Evolutionary conservation across 768 basidiomycete species (phyloP), one percentile per base, ranked within the genome.

Genomic region (Amanita brunnescens): DNA sequence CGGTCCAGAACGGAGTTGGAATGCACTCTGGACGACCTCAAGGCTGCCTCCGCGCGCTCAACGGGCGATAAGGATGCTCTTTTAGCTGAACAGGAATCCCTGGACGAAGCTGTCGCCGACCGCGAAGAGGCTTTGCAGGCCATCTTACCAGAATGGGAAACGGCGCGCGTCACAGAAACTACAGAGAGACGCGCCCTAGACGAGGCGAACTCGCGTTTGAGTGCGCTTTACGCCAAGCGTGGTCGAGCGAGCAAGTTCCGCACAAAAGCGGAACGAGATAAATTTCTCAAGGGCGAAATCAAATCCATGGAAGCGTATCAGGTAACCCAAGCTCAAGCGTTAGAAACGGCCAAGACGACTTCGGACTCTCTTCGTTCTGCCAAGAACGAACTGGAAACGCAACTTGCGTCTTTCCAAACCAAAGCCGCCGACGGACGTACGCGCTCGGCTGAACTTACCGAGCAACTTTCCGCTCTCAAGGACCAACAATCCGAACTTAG

Each of bases 241-340:
- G 93, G 93, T 2, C 85, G 96, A 18, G 74, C 85, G 34, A 80
- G 82, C 46, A 88, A 87, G 59, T 99, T 96, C 70, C 71, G 81
- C 18, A 89, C 87, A 12, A 84, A 83, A 60, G 73, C 76, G 0
- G 91, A 94, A 59, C 81, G 96, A 6, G 95, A 99, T 62, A 70
- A 74, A 18, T 97, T 79, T 61, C 75, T 99, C 38, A 73, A 70
- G n/a, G 75, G 76, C n/a, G 90, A 96, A 60, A 86, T 96, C 29
- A 66, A 75, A 1, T 76, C 85, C 1, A 77, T 92, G 57, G 74
- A 80, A 30, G 67, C 76, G 1, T 87, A 83, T 64, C 67, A 81
- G 47, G 64, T 64, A 16, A 74, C 73, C 1, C 85, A 91, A 54
- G 64, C 66, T 24, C 66, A 67, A 10, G 81, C 82, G 0, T 67